Conservation (phyloP, 768 basidiomycete genomes). For the Kockovaella imperatae region DNA sequence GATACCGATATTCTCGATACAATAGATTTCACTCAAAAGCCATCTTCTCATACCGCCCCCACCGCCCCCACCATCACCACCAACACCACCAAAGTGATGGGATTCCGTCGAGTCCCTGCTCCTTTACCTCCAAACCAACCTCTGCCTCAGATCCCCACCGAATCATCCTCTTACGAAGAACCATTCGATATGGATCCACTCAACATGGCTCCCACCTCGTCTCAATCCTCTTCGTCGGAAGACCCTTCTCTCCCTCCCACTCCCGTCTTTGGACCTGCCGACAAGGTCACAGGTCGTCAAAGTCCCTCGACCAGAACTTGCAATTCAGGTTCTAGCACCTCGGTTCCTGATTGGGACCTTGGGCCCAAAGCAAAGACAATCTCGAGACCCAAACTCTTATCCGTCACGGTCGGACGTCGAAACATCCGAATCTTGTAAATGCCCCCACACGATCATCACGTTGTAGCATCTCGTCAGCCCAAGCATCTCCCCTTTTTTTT, state of each 20-base stretch:
- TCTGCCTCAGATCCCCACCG: not conserved
- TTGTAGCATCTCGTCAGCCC: too few species aligned
- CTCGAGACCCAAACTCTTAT: too few species aligned
- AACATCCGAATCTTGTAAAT: too few species aligned
- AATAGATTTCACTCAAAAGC: not conserved
- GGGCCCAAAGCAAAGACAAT: too few species aligned
- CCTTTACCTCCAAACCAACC: not conserved
- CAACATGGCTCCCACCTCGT: constrained; percentile 6
- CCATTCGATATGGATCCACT: not conserved
- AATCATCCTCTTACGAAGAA: not conserved
- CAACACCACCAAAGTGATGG: not conserved
- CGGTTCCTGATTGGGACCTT: too few species aligned
- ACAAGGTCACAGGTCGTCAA: constrained; percentile 4
- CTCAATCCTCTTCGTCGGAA: constrained; percentile 31
- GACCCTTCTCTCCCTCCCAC: constrained; percentile 30
- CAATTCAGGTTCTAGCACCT: too few species aligned
- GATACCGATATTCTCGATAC: not conserved
- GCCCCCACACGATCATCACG: too few species aligned
- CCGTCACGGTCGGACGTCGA: too few species aligned
- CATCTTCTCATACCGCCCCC: not conserved
- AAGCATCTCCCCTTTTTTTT: too few species aligned
- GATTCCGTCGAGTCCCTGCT: too few species aligned
- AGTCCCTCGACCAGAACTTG: too few species aligned
- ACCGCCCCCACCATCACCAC: not conserved
- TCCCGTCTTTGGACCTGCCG: constrained; percentile 25